Evolutionary conservation across 768 basidiomycete genomes (phyloP).

Genomic region (Mycena filopes): DNA sequence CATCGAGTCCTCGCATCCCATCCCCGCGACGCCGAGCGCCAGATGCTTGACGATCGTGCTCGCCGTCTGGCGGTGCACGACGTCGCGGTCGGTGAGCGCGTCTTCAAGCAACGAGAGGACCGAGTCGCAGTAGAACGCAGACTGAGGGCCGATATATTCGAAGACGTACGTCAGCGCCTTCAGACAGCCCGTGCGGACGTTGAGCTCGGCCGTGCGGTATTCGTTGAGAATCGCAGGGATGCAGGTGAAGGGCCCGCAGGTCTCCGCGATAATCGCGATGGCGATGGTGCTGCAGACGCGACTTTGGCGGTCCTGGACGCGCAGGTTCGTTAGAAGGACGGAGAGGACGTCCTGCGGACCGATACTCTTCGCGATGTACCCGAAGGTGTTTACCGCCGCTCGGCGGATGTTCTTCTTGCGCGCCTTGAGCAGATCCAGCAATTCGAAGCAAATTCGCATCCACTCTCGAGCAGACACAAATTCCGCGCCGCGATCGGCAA

Average conservation of each 20-base stretch:
- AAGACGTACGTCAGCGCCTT: conserved; percentile 99
- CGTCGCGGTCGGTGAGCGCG: conserved; percentile 96
- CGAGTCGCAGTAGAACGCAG: conserved; percentile 95
- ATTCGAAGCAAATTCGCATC: conserved; percentile 99
- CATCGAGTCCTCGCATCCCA: conserved; percentile 98
- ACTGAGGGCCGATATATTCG: conserved; percentile 97
- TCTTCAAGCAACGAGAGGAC: conserved; percentile 98
- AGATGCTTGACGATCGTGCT: conserved; percentile 98
- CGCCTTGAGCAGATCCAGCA: conserved; percentile 95
- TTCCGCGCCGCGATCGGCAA: conserved; percentile 97
- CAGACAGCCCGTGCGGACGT: conserved; percentile 97
- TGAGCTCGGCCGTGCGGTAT: conserved; percentile 97
- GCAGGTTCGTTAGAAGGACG: conserved; percentile 94
- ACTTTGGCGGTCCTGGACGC: conserved; percentile 98
- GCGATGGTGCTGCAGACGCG: conserved; percentile 99
- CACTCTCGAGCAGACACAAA: conserved; percentile 98
- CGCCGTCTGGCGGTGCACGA: conserved; percentile 97
- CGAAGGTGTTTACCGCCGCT: conserved; percentile 99
- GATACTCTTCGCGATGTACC: conserved; percentile 98
- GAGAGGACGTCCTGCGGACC: conserved; percentile 98
- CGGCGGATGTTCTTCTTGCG: conserved; percentile 99
- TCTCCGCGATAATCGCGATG: conserved; percentile 94
- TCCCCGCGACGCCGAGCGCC: conserved; percentile 94
- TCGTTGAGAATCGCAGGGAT: conserved; percentile 99
- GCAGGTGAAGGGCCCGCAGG: conserved; percentile 97